phyloP scores from a whole-genome alignment of 2,329 filamentous ascomycete genomes.

The Cercospora sp. region DNA sequence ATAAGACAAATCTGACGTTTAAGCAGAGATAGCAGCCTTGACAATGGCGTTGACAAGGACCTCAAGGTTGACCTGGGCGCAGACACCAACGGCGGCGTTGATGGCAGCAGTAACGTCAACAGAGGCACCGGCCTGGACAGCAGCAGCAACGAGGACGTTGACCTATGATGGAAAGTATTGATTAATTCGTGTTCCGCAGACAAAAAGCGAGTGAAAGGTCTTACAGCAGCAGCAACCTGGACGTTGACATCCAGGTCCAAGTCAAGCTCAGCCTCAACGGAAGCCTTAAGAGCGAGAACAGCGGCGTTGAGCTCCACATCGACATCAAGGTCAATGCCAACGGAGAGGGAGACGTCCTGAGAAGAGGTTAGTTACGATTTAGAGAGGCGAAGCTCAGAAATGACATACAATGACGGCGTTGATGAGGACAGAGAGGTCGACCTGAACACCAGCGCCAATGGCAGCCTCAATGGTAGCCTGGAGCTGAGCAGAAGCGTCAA shows the following conservation, averaged over 20 bases:
- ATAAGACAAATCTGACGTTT: background rate
- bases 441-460: background rate
- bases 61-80: background rate
- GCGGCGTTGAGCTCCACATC: background rate
- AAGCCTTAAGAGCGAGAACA: background rate
- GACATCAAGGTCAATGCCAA: background rate
- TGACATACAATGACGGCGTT: background rate
- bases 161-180: background rate
- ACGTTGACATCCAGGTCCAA: background rate
- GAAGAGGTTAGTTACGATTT: background rate
- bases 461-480: background rate
- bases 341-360: background rate
- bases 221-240: background rate
- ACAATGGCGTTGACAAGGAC: background rate
- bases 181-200: background rate
- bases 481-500: background rate
- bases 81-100: background rate
- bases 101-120: background rate
- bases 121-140: background rate
- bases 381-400: background rate
- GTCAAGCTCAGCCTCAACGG: background rate
- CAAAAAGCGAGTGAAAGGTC: background rate
- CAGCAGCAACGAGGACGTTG: background rate
- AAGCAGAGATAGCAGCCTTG: background rate
- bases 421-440: conserved; percentile 1